Evolutionary conservation across 768 basidiomycete genomes (phyloP).

Genomic region (Pholiota molesta): DNA sequence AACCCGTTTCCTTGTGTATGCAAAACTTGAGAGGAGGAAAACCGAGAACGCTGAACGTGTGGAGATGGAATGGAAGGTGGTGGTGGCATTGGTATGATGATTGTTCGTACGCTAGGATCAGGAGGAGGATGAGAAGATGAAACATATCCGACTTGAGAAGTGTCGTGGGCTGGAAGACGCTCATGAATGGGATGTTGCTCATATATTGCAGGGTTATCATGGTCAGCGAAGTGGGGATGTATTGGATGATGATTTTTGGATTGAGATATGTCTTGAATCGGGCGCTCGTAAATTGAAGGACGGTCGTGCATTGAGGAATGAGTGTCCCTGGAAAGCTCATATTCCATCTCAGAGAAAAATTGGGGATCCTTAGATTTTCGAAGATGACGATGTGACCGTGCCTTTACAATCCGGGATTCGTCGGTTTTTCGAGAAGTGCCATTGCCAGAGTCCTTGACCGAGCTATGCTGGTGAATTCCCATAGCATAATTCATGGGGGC

Average conservation of each 20-base stretch:
- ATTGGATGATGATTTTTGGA: background rate
- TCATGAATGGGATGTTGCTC: conserved; percentile 3
- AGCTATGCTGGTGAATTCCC: conserved; percentile 39
- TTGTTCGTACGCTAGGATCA: background rate
- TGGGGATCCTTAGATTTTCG: conserved; percentile 17
- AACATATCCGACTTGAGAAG: background rate
- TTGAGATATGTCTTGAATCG: conserved; percentile 3
- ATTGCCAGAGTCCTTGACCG: conserved; percentile 34
- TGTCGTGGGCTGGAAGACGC: background rate
- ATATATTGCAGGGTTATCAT: background rate
- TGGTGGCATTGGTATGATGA: conserved; percentile 10
- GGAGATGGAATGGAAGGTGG: conserved; percentile 9
- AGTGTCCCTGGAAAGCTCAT: background rate
- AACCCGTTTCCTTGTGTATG: conserved; percentile 3
- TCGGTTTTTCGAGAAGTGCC: conserved; percentile 23
- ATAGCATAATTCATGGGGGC: conserved; percentile 39
- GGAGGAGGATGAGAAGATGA: background rate
- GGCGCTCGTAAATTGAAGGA: conserved; percentile 12
- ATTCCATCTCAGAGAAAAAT: conserved; percentile 3
- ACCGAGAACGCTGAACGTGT: conserved; percentile 14
- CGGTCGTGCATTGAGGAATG: background rate
- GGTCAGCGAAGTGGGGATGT: background rate
- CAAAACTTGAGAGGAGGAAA: conserved; percentile 15
- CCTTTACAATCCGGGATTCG: conserved; percentile 20
- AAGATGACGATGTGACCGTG: conserved; percentile 38